Conservation (phyloP, 2,329 filamentous ascomycete genomes). For the Colletotrichum navitas region DNA sequence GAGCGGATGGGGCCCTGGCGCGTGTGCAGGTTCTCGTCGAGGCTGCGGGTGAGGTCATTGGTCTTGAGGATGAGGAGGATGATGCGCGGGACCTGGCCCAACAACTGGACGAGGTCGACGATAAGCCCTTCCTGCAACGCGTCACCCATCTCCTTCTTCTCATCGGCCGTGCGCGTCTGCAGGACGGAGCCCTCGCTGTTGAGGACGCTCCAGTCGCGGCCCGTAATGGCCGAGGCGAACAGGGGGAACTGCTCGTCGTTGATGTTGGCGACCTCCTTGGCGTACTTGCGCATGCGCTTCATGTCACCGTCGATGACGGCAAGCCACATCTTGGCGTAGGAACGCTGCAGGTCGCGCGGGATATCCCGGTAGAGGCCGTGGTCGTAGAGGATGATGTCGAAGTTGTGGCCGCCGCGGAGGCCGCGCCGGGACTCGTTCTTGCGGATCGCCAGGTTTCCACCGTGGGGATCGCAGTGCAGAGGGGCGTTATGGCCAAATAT, state of each 20-base stretch:
- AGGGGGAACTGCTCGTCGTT: slow-evolving; percentile 91
- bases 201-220: slow-evolving; percentile 87
- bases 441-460: slow-evolving; percentile 93
- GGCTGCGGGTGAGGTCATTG: slow-evolving; percentile 92
- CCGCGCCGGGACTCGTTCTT: slow-evolving; percentile 73
- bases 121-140: slow-evolving; percentile 90
- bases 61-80: slow-evolving; percentile 97
- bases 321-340: slow-evolving; percentile 97
- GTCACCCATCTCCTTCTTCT: slow-evolving; percentile 88
- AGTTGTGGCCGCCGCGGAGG: slow-evolving; percentile 73
- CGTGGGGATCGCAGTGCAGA: slow-evolving; percentile 96
- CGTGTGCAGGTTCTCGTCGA: slow-evolving; percentile 91
- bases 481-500: slow-evolving; percentile 92
- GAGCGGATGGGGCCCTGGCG: slow-evolving; percentile 73
- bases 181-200: slow-evolving; percentile 57
- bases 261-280: slow-evolving; percentile 89
- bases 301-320: slow-evolving; percentile 94
- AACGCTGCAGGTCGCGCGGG: slow-evolving; percentile 79
- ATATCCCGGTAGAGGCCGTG: slow-evolving; percentile 97
- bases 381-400: slow-evolving; percentile 96
- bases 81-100: slow-evolving; percentile 90
- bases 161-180: slow-evolving; percentile 74
- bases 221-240: slow-evolving; percentile 96
- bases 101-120: slow-evolving; percentile 86
- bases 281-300: slow-evolving; percentile 86